These are phyloP conservation scores for Peronospora farinosa DNA, from an alignment of 352 stramenopile genomes.

Conservation along the genomic window DNA sequence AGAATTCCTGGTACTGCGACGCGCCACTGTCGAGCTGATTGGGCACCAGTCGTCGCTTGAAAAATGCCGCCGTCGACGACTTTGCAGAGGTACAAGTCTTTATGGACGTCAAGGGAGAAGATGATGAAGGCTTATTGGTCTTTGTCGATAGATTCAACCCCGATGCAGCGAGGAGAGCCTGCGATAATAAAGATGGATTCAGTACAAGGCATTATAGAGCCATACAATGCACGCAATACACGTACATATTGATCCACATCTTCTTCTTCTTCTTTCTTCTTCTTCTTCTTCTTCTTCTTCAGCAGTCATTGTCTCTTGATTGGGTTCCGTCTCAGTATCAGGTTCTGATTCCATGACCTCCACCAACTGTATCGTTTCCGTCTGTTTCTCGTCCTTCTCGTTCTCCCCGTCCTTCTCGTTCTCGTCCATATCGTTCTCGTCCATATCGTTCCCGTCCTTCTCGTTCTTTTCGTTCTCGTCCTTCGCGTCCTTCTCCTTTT, in stretches of 20 bases:
- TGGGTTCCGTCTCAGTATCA: conserved; percentile 3
- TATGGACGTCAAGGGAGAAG: background rate
- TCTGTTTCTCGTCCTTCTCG: background rate
- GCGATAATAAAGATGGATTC: background rate
- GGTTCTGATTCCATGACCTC: conserved; percentile 5
- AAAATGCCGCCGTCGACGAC: conserved; percentile 3
- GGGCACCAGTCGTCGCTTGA: conserved; percentile 35
- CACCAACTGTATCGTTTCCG: background rate
- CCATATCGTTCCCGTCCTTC: background rate
- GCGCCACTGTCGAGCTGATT: conserved; percentile 67
- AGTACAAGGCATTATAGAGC: background rate
- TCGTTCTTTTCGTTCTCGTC: background rate
- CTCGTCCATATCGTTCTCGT: background rate
- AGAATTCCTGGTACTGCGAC: conserved; percentile 34
- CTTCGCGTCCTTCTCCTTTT: conserved; percentile 1
- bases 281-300: background rate
- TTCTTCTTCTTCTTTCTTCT: conserved; percentile 32
- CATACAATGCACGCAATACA: background rate
- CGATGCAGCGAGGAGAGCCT: conserved; percentile 45
- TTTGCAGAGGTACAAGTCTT: background rate
- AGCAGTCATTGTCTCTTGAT: background rate
- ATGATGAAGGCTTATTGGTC: background rate
- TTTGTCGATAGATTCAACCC: conserved; percentile 35
- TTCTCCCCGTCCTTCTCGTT: conserved; percentile 1
- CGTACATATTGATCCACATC: conserved; percentile 52